Conservation (phyloP, 164 flowering plant genomes). For the Buxus sempervirens region DNA sequence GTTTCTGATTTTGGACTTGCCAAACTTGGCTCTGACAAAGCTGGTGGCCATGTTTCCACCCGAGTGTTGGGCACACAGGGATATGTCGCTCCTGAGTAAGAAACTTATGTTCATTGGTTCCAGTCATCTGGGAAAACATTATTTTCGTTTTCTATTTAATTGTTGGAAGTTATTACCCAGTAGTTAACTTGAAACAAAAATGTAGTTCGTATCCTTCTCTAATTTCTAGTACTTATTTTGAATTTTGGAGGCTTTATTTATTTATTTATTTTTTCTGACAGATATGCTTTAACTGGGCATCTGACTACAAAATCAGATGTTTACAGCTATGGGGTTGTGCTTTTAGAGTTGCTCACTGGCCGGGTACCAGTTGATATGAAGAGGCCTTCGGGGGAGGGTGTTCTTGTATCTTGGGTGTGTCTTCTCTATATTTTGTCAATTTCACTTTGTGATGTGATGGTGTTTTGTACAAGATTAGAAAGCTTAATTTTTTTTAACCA, state of each 20-base stretch:
- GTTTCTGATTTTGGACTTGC: conserved; percentile 98
- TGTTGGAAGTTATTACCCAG: background rate
- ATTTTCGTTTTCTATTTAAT: background rate
- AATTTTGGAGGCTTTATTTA: background rate
- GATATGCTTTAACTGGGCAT: conserved; percentile 97
- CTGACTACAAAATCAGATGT: conserved; percentile 97
- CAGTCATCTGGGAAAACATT: background rate
- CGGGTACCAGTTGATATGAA: conserved; percentile 91
- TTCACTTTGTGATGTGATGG: background rate
- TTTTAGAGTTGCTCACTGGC: conserved; percentile 92
- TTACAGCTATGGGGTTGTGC: conserved; percentile 97
- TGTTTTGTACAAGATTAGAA: background rate
- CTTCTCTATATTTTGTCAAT: conserved; percentile 1
- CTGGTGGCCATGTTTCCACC: conserved; percentile 94
- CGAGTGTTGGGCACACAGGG: conserved; percentile 97
- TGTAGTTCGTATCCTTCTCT: no score
- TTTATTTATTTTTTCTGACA: conserved; percentile 31
- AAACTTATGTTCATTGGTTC: conserved; percentile 1
- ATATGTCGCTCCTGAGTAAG: conserved; percentile 97
- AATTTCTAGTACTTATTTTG: background rate
- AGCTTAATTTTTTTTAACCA: no score
- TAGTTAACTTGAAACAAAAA: no score
- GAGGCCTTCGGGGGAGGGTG: conserved; percentile 77
- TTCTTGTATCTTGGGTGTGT: conserved; percentile 95
- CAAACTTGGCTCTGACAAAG: conserved; percentile 87